Evolutionary conservation across 805 yeast genomes (phyloP), one percentile per base, ranked within the genome.

Genomic region (Candida chauliodis): DNA sequence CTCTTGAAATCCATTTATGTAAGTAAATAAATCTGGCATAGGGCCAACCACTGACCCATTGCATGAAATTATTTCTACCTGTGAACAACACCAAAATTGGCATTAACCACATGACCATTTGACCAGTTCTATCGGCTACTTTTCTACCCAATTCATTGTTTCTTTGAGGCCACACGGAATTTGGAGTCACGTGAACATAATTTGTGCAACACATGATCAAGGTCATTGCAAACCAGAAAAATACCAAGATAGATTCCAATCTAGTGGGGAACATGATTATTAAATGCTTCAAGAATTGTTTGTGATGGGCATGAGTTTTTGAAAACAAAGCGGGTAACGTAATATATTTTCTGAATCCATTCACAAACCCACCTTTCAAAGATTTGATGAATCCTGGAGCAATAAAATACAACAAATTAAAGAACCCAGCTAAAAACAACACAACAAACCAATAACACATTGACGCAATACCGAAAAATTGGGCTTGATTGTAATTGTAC

Each of bases 11-110:
- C 84, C 86, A 79, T 55, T 71, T 79, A 59, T 87, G 95, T 51
- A 74, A 75, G 20, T 67, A 60, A 49, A 77, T 67, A 60, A 85
- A 84, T 1, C 82, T 70, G 10, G 79, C 61, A 47, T 75, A 80
- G 0, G 78, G 57, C 66, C 84, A 70, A 2, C 90, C 87, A 1
- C 89, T 73, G 4, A 81, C 38, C 52, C 61, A 63, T 44, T 75
- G 72, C 51, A 85, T 64, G 15, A 86, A 76, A 51, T 83, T 85
- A 56, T 85, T 86, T 50, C 93, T 66, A 21, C 83, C 82, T 4
- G 87, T 86, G 56, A 84, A 81, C 40, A 83, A 59, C 43, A 76
- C 73, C 13, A 79, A 54, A 5, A 73, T 53, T 0, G 93, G 91
- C 41, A 80, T 65, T 24, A 79, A 40, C 38, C 74, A 75, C 20